phyloP scores from a whole-genome alignment of 228 moss, liverwort and hornwort species.

The Sphagnum fallax region DNA sequence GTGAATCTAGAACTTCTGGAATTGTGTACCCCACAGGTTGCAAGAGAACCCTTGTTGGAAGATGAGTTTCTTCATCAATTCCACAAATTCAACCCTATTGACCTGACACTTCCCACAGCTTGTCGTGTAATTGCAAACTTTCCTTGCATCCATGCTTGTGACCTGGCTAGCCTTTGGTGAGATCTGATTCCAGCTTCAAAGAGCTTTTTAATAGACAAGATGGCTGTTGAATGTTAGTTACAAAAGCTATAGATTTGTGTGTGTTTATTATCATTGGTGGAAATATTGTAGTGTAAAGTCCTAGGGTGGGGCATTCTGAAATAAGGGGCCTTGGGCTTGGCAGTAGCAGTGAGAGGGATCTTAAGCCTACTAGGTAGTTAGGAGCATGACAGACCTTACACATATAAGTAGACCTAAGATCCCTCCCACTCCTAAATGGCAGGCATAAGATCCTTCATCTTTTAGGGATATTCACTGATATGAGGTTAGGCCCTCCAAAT shows the following conservation, averaged over 20 bases:
- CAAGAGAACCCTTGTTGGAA: slow-evolving; percentile 36
- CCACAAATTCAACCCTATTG: slow-evolving; percentile 45
- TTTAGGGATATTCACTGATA: too few relatives aligned
- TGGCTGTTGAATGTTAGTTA: too few relatives aligned
- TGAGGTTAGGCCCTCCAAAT: too few relatives aligned
- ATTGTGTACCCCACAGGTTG: slow-evolving; percentile 17
- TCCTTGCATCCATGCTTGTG: not conserved
- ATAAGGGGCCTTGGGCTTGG: too few relatives aligned
- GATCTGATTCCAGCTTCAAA: not conserved
- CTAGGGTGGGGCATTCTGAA: too few relatives aligned
- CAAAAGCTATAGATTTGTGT: not conserved
- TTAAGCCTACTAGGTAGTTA: too few relatives aligned
- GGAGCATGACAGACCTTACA: too few relatives aligned
- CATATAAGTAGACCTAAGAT: too few relatives aligned
- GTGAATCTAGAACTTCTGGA: too few relatives aligned
- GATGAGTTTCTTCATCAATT: slow-evolving; percentile 71
- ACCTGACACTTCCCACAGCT: slow-evolving; percentile 16
- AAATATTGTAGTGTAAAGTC: not conserved
- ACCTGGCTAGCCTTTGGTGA: not conserved
- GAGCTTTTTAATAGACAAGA: not conserved
- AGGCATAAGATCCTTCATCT: too few relatives aligned
- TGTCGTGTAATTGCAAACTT: slow-evolving; percentile 7
- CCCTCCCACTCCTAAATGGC: too few relatives aligned
- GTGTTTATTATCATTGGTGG: not conserved
- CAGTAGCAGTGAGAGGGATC: too few relatives aligned